Base-by-base conservation (phyloP, 768 basidiomycete species). In the Lactarius indigo region DNA sequence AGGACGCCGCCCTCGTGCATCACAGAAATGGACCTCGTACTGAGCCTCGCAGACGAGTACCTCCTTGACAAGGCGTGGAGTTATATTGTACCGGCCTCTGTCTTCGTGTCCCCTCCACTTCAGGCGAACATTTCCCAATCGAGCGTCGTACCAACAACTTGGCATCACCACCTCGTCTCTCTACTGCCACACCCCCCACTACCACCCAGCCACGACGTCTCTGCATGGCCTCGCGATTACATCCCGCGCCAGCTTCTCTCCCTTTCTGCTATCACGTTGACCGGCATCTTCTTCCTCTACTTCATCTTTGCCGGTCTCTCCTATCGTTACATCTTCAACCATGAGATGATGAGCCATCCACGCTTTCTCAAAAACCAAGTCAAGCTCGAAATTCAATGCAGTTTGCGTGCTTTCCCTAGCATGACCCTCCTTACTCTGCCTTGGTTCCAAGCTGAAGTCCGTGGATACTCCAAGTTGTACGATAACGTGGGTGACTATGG, bases 331-430 rank as follows among this genome's bases (percentile, higher is more conserved):
- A 86, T 98, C 64, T 99, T 98, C 85, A 94, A 98, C 78, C 90
- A 91, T 73, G 91, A 90, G 26, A 97, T 91, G 94, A 96, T 91
- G 89, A 82, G 84, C 37, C 97, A 99, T 78, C 97, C 97, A 0
- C 85, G 92, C 35, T 99, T 96, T 79, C 81, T 97, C 55, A 89
- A 92, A 74, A 86, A 95, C 73, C 97, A 99, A 76, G 85, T 92
- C 70, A 83, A 78, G 69, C 76, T 82, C 23, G 97, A 99, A 79
- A 98, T 99, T 67, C 78, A 82, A 68, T 77, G 75, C 66, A 91
- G 89, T 66, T 64, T 97, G 59, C 80, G 82, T 54, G 87, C 92
- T 0, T 96, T 96, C 74, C 96, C 95, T 0, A 77, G 75, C 3
- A 96, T 99, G 84, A 90, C 82, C 30, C 69, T 91, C 30, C 76